These are phyloP conservation scores for Mrakia hoshinonis DNA, from an alignment of 768 basidiomycete genomes.

Conservation along the genomic window DNA sequence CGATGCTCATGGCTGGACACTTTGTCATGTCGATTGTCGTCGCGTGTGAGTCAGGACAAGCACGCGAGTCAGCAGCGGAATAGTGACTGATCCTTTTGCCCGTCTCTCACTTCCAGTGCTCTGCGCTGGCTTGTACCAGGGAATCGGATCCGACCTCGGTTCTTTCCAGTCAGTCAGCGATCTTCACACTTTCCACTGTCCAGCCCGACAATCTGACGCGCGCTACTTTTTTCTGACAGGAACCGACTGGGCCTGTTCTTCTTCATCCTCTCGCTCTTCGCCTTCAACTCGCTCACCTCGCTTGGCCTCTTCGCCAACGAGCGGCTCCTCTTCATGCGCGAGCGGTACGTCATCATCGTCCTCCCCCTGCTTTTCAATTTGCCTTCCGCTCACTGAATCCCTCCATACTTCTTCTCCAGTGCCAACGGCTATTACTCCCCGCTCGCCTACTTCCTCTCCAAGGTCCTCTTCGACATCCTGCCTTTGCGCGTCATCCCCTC, in stretches of 20 bases:
- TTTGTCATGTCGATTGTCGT: slow-evolving; percentile 74
- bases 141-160: slow-evolving; percentile 27
- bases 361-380: neutral
- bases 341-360: too few relatives aligned
- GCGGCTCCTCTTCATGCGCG: slow-evolving; percentile 94
- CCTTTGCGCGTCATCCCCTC: slow-evolving; percentile 91
- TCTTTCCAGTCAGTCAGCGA: slow-evolving; percentile 28
- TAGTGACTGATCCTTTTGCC: neutral
- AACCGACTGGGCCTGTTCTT: slow-evolving; percentile 74
- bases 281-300: slow-evolving; percentile 91
- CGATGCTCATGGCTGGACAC: slow-evolving; percentile 80
- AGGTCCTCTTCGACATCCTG: slow-evolving; percentile 93
- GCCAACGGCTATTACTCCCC: slow-evolving; percentile 97
- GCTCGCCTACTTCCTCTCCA: slow-evolving; percentile 91
- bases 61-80: neutral
- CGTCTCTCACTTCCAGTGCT: slow-evolving; percentile 1
- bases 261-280: slow-evolving; percentile 92
- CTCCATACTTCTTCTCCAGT: slow-evolving; percentile 43
- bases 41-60: slow-evolving; percentile 55
- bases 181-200: too few relatives aligned
- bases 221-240: too few relatives aligned
- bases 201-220: too few relatives aligned
- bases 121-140: slow-evolving; percentile 26
- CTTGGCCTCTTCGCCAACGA: slow-evolving; percentile 90
- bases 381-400: neutral